Percentiles rank a stretch among this genome's conserved stretches.
phyloP scores from a whole-genome alignment of 345 rosid genomes.

The Noccaea caerulescens region DNA sequence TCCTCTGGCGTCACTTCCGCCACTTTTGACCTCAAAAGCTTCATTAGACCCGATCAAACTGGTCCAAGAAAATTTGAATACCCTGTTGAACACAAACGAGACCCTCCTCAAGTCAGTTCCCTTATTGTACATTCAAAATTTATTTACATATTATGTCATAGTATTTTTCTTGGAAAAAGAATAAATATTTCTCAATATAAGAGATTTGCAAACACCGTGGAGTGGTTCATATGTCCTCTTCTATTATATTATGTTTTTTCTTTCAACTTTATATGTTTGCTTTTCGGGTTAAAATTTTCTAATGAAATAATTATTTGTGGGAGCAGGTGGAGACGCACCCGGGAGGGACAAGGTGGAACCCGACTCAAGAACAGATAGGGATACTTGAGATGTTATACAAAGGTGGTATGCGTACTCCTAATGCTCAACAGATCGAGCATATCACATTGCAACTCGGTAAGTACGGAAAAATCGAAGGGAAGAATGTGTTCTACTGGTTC shows the following conservation, averaged over 20 bases:
- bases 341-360: slow-evolving; percentile 98
- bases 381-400: slow-evolving; percentile 88
- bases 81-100: slow-evolving; percentile 52
- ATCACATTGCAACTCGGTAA: slow-evolving; percentile 79
- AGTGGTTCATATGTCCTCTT: slow-evolving; percentile 4
- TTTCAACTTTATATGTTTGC: neutral
- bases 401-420: slow-evolving; percentile 94
- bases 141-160: neutral
- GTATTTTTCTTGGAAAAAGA: neutral
- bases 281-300: too few species aligned
- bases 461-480: slow-evolving; percentile 95
- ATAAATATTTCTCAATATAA: too few species aligned
- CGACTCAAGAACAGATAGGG: slow-evolving; percentile 96
- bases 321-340: slow-evolving; percentile 85
- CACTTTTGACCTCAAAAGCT: slow-evolving; percentile 84
- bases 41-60: slow-evolving; percentile 70
- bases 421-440: slow-evolving; percentile 90
- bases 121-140: neutral
- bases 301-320: slow-evolving; percentile 3
- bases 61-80: slow-evolving; percentile 54
- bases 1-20: slow-evolving; percentile 50
- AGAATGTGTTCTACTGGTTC: slow-evolving; percentile 98
- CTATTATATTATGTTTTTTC: neutral
- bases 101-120: slow-evolving; percentile 50
- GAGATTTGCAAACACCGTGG: neutral